Evolutionary conservation across 139 green algal species (phyloP).

Genomic region (Tetraselmis striata): DNA sequence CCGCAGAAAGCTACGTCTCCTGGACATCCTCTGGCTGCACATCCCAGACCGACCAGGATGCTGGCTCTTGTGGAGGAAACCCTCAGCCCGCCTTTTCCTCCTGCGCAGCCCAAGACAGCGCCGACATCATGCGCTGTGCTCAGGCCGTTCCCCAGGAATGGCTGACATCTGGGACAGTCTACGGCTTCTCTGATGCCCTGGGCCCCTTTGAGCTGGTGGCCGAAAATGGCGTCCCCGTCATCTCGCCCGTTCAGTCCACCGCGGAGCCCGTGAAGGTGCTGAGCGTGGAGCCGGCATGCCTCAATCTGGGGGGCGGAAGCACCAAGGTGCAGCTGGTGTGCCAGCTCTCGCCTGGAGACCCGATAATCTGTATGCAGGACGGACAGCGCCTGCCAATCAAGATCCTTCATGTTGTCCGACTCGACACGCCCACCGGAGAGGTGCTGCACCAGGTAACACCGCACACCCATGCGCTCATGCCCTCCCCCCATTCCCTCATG

Average conservation of each 20-base stretch:
- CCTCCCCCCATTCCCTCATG: no score
- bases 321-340: neutral
- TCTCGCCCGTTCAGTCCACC: neutral
- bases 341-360: neutral
- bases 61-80: no score
- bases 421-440: neutral
- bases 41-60: no score
- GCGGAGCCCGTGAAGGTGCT: neutral
- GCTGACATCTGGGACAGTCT: neutral
- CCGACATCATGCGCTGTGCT: no score
- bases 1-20: no score
- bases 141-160: neutral
- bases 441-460: neutral
- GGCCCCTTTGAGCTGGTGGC: neutral
- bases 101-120: no score
- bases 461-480: no score
- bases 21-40: no score
- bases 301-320: neutral
- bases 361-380: neutral
- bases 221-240: neutral
- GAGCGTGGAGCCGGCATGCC: neutral
- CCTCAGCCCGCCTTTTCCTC: no score
- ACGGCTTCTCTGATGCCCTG: neutral
- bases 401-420: neutral
- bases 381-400: neutral